Base-by-base conservation (phyloP, 805 yeast species). In the Candida montana region DNA sequence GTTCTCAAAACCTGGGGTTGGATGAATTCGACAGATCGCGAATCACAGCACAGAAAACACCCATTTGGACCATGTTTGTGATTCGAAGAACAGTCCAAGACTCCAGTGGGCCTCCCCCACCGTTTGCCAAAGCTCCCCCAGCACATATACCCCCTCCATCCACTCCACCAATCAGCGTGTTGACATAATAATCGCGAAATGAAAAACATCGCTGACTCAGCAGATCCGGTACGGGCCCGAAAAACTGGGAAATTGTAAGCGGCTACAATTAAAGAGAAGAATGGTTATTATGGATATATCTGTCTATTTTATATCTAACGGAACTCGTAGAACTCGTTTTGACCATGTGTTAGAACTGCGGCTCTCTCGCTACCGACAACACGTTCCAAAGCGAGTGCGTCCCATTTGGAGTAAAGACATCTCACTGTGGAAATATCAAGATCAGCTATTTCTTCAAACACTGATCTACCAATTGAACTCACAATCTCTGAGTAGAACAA, bases 291-390 rank as follows among this genome's bases (percentile, higher is more conserved):
- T n/a, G n/a, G n/a, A n/a, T n/a, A 21, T 21, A 6, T 21, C 24
- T 7, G 6, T 21, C 24, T 21, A 9, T 21, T 21, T 6, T 21
- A 21, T 21, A 21, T 21, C 24, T 21, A 41, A 19, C 45, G 45
- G 49, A 87, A 86, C 62, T 90, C 96, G 58, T 76, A 85, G 38
- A 76, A 68, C 57, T 89, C 96, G 50, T 75, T 79, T 16, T 72
- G 74, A 2, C 90, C 88, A 51, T 76, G 79, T 40, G 84, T 71
- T 50, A 90, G 67, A 7, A 75, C 70, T 1, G 84, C 82, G 6
- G 90, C 81, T 44, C 88, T 69, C 41, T 76, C 74, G 19, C 78
- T 67, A 0, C 98, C 98, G 3, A 90, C 96, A 12, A 93, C 65
- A 47, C 95, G 74, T 61, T 89, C 97, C 50, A 93, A 68, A 26